Evolutionary conservation across 441 rosid genomes (phyloP), one percentile per base, ranked within the genome.

Genomic region (Populus hybrid): DNA sequence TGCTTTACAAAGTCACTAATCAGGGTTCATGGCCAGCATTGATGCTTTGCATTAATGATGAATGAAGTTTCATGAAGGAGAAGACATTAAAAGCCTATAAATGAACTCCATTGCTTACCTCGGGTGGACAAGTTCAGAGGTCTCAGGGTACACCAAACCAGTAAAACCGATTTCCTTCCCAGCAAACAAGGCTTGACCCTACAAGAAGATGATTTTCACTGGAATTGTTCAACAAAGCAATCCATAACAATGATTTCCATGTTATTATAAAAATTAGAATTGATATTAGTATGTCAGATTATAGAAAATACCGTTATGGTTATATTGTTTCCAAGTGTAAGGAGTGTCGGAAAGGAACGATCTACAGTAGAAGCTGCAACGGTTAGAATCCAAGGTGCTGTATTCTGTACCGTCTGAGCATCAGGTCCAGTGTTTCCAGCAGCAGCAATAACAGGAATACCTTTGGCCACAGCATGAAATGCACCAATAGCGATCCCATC

Each of bases 291-390:
- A 33, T 4, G 36, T 33, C 7, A 33, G 36, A 33, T 33, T 33
- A 33, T 33, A 33, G 7, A 33, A 33, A 3, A 56, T 79, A 86
- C 87, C 87, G 68, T 72, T 23, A 83, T 64, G 20, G 83, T 84
- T 78, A 64, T 76, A 2, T 86, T 84, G 78, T 83, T 88, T 63
- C 88, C 90, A 20, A 90, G 89, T 31, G 61, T 78, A 56, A 87
- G 77, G 2, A 81, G 64, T 1, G 87, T 73, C 1, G 79, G 82
- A 77, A 89, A 86, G 28, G 83, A 71, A 36, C 91, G 83, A 68
- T 90, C 91, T 23, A 87, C 79, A 68, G 91, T 86, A 79, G 79
- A 87, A 5, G 90, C 91, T 7, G 88, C 90, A 18, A 88, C 88
- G 4, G 87, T 87, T 65, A 90, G 64, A 65, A 88, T 65, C 93